Percentiles rank a stretch among this genome's conserved stretches.
phyloP scores from a whole-genome alignment of 1,139 yeast genomes.

The Geotrichum restrictum region DNA sequence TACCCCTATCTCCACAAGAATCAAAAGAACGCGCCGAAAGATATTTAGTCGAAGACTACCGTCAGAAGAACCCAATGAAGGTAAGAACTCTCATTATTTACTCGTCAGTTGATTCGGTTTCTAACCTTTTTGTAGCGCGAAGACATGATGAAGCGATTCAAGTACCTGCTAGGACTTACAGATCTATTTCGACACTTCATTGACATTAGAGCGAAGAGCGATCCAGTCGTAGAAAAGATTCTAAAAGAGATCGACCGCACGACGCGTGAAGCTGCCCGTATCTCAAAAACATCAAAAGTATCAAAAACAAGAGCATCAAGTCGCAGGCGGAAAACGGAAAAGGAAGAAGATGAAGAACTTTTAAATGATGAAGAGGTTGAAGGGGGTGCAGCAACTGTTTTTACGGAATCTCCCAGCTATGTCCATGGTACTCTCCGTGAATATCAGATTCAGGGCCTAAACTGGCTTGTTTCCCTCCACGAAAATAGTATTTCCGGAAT shows the following conservation, averaged over 20 bases:
- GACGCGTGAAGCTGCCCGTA: conserved; percentile 30
- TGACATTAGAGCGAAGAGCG: conserved; percentile 74
- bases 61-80: conserved; percentile 18
- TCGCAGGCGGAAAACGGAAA: conserved; percentile 63
- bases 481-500: conserved; percentile 85
- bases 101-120: not conserved
- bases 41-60: conserved; percentile 20
- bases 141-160: conserved; percentile 57
- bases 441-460: conserved; percentile 88
- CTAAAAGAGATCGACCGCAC: conserved; percentile 52
- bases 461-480: conserved; percentile 80
- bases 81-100: conserved; percentile 6
- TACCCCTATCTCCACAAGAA: conserved; percentile 17
- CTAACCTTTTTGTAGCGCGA: conserved; percentile 28
- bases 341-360: conserved; percentile 89
- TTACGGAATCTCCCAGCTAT: conserved; percentile 78
- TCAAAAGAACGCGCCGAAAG: conserved; percentile 17
- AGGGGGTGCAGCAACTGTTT: conserved; percentile 47
- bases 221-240: conserved; percentile 60
- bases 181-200: conserved; percentile 88
- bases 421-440: conserved; percentile 56
- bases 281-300: conserved; percentile 15
- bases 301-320: conserved; percentile 29
- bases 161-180: conserved; percentile 75
- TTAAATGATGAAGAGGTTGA: conserved; percentile 67